phyloP scores from a whole-genome alignment of 108 stramenopile genomes.

The Stephanodiscus minutulus region DNA sequence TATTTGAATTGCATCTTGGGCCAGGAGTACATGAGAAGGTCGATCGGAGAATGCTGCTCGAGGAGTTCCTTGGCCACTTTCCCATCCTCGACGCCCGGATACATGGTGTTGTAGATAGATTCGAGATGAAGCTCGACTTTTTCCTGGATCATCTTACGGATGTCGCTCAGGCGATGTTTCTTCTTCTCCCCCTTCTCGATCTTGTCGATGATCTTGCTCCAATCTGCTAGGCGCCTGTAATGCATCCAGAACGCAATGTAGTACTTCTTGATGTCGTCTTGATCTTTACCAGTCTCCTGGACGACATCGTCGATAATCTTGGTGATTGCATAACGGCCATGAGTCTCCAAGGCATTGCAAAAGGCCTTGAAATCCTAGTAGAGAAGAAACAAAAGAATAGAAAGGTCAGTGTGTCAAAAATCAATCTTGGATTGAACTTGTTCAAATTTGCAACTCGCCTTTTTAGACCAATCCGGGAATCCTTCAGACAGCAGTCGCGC shows the following conservation, averaged over 20 bases:
- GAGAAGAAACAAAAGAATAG: not conserved
- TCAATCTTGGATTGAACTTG: not conserved
- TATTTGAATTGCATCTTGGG: slow-evolving; percentile 83
- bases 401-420: not conserved
- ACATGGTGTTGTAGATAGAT: slow-evolving; percentile 75
- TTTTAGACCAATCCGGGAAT: slow-evolving; percentile 91
- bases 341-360: slow-evolving; percentile 84
- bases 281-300: slow-evolving; percentile 86
- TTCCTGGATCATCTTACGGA: slow-evolving; percentile 91
- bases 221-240: slow-evolving; percentile 85
- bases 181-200: slow-evolving; percentile 12
- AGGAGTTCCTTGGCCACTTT: slow-evolving; percentile 62
- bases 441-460: not conserved
- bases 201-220: slow-evolving; percentile 42
- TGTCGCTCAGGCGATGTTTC: not conserved
- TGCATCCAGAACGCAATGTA: slow-evolving; percentile 88
- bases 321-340: slow-evolving; percentile 88
- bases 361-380: slow-evolving; percentile 90
- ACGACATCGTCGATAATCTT: slow-evolving; percentile 79
- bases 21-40: slow-evolving; percentile 87
- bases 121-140: slow-evolving; percentile 95
- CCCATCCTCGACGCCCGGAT: slow-evolving; percentile 49
- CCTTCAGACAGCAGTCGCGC: slow-evolving; percentile 79
- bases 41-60: slow-evolving; percentile 58
- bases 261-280: slow-evolving; percentile 87